phyloP scores from a whole-genome alignment of 495 filamentous ascomycete species.

The Annulohypoxylon maeteangense region DNA sequence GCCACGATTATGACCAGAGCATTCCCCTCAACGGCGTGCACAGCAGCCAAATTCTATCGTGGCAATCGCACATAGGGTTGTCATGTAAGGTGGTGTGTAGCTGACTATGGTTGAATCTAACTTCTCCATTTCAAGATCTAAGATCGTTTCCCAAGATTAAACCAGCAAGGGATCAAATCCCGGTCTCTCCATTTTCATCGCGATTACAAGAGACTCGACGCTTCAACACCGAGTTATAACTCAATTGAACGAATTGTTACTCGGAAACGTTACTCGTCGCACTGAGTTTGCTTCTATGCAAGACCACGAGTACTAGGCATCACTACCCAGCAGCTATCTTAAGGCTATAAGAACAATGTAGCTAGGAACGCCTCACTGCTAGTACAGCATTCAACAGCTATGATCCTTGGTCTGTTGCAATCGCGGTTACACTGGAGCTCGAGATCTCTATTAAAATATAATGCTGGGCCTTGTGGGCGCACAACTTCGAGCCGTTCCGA shows the following conservation, averaged over 20 bases:
- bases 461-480: constrained; percentile 33
- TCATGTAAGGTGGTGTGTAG: not conserved
- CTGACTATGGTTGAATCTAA: not conserved
- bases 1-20: not conserved
- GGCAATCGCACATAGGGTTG: not conserved
- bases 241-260: not conserved
- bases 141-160: not conserved
- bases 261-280: constrained; percentile 6
- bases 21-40: too few relatives aligned
- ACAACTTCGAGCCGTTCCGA: constrained; percentile 40
- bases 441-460: constrained; percentile 31
- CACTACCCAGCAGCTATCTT: not conserved
- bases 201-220: not conserved
- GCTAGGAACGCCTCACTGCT: constrained; percentile 8
- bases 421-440: constrained; percentile 17
- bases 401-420: constrained; percentile 23
- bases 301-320: too few relatives aligned
- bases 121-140: constrained; percentile 4
- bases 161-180: constrained; percentile 3
- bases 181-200: not conserved
- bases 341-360: constrained; percentile 7
- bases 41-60: not conserved
- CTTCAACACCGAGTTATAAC: not conserved
- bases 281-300: constrained; percentile 35
- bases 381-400: constrained; percentile 24